Evolutionary conservation across 805 yeast genomes (phyloP).

Genomic region (Monosporozyma siamensis): DNA sequence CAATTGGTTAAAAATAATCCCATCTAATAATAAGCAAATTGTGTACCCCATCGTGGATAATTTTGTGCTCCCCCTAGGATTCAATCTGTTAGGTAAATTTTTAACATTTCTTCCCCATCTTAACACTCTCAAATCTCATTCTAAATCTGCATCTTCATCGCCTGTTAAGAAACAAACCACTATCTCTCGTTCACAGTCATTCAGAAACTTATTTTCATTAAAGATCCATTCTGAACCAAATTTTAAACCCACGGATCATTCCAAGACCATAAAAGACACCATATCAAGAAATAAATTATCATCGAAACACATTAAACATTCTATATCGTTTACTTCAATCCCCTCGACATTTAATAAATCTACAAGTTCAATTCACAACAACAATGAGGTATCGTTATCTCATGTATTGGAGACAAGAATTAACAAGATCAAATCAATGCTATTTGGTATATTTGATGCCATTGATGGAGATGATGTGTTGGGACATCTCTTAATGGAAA

Average conservation of each 20-base stretch:
- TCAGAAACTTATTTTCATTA: slow-evolving; percentile 8
- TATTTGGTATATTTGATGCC: slow-evolving; percentile 11
- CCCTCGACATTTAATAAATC: too few species aligned
- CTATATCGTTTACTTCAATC: too few species aligned
- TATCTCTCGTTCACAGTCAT: slow-evolving; percentile 8
- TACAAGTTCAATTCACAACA: too few species aligned
- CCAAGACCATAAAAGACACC: slow-evolving; percentile 3
- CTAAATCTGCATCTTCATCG: neutral
- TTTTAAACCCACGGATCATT: neutral
- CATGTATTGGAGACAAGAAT: slow-evolving; percentile 8
- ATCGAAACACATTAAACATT: too few species aligned
- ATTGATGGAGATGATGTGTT: slow-evolving; percentile 18
- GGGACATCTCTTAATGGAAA: slow-evolving; percentile 13
- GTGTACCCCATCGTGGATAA: neutral
- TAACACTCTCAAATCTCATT: neutral
- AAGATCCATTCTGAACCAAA: slow-evolving; percentile 1
- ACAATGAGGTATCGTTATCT: neutral
- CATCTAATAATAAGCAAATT: neutral
- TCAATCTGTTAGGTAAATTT: neutral
- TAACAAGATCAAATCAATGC: slow-evolving; percentile 8
- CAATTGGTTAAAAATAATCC: neutral
- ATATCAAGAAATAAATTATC: neutral
- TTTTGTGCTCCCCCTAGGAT: neutral
- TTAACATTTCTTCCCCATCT: neutral
- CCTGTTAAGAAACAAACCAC: neutral